Percentiles rank a stretch among this genome's conserved stretches.
Conservation (phyloP, 1,284 basidiomycete species). For the Marasmius fiardii region DNA sequence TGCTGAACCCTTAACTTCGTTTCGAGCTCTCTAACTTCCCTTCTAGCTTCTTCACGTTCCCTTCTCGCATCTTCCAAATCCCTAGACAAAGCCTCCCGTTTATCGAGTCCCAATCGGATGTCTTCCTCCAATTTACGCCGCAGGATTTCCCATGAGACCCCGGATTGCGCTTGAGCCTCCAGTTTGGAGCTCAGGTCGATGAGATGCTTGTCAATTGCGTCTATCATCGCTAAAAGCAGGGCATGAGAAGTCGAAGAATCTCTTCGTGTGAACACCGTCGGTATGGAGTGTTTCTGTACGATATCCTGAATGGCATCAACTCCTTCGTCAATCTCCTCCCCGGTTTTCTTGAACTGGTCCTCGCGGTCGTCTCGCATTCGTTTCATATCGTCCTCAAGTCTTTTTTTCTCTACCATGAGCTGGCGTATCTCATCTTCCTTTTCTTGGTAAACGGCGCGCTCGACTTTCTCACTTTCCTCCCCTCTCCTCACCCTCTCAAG, state of each 20-base stretch:
- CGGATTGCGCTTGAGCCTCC: slow-evolving; percentile 44
- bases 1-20: slow-evolving; percentile 29
- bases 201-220: slow-evolving; percentile 46
- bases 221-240: not conserved
- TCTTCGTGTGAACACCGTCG: slow-evolving; percentile 49
- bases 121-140: slow-evolving; percentile 50
- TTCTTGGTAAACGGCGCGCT: slow-evolving; percentile 28
- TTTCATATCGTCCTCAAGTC: slow-evolving; percentile 39
- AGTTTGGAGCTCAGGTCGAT: slow-evolving; percentile 48
- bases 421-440: slow-evolving; percentile 48
- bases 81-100: slow-evolving; percentile 42
- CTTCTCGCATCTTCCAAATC: slow-evolving; percentile 55
- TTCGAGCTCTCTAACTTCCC: slow-evolving; percentile 41
- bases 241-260: slow-evolving; percentile 27
- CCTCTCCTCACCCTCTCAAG: slow-evolving; percentile 39
- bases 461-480: not conserved
- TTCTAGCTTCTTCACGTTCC: slow-evolving; percentile 53
- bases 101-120: slow-evolving; percentile 40
- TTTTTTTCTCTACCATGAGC: slow-evolving; percentile 48
- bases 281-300: slow-evolving; percentile 50
- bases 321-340: slow-evolving; percentile 13
- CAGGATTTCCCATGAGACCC: slow-evolving; percentile 34
- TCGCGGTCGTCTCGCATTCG: slow-evolving; percentile 31
- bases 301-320: slow-evolving; percentile 43
- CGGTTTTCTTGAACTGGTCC: slow-evolving; percentile 29